These are phyloP conservation scores for Nyctanthes arbortristis DNA, from an alignment of 257 asterid genomes.

Conservation along the genomic window DNA sequence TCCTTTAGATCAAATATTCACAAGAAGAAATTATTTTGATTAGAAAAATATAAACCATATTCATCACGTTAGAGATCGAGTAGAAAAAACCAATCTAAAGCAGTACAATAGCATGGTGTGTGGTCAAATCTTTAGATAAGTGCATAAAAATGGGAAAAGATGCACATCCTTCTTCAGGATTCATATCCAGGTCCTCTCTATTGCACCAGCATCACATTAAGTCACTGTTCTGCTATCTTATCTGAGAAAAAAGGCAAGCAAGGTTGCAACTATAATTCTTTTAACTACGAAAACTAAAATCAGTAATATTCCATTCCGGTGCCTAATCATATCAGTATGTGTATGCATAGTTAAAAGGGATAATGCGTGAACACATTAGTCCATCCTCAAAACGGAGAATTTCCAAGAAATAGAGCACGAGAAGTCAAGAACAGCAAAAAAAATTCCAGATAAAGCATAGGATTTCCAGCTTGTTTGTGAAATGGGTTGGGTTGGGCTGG, in stretches of 20 bases:
- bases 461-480: neutral
- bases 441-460: neutral
- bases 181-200: neutral
- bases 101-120: neutral
- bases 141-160: neutral
- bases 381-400: neutral
- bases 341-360: neutral
- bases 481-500: too few species aligned
- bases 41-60: too few species aligned
- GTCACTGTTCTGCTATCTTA: neutral
- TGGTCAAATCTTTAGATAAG: neutral
- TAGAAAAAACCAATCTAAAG: neutral
- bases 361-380: neutral
- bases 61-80: neutral
- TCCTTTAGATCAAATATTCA: too few species aligned
- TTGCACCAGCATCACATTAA: neutral
- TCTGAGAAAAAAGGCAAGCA: neutral
- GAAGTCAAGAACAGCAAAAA: too few species aligned
- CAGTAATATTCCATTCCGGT: neutral
- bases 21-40: too few species aligned
- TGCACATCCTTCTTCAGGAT: too few species aligned
- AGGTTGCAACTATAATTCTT: conserved; percentile 3
- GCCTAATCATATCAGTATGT: neutral
- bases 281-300: neutral
- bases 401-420: neutral